These are phyloP conservation scores for Fraxinus nigra DNA, from an alignment of 305 asterid species.

Conservation along the genomic window DNA sequence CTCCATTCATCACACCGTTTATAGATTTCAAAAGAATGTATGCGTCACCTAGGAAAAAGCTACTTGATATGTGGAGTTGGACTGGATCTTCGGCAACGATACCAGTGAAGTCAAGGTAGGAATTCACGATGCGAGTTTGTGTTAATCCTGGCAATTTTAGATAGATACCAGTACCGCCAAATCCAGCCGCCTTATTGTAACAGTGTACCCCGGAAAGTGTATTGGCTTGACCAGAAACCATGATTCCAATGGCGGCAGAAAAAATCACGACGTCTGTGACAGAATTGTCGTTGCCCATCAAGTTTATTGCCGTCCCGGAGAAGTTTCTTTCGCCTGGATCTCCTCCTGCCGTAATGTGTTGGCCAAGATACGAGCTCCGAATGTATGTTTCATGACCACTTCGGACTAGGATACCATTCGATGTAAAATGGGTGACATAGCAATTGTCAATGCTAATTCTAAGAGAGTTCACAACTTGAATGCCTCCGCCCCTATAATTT, in stretches of 20 bases:
- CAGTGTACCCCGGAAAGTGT: slow-evolving; percentile 74
- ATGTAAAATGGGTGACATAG: slow-evolving; percentile 67
- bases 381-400: slow-evolving; percentile 86
- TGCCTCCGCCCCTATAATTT: slow-evolving; percentile 72
- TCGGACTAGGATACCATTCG: slow-evolving; percentile 58
- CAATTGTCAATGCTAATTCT: slow-evolving; percentile 77
- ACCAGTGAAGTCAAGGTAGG: slow-evolving; percentile 77
- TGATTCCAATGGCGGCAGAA: slow-evolving; percentile 63
- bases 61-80: slow-evolving; percentile 60
- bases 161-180: slow-evolving; percentile 83
- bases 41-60: slow-evolving; percentile 79
- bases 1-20: slow-evolving; percentile 60
- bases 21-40: slow-evolving; percentile 52
- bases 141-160: slow-evolving; percentile 61
- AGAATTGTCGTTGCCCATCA: slow-evolving; percentile 69
- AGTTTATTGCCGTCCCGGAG: slow-evolving; percentile 66
- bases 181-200: slow-evolving; percentile 82
- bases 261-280: slow-evolving; percentile 72
- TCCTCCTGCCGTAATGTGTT: slow-evolving; percentile 75
- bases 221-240: slow-evolving; percentile 72
- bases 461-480: slow-evolving; percentile 59
- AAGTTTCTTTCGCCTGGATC: slow-evolving; percentile 55
- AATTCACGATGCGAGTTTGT: slow-evolving; percentile 71
- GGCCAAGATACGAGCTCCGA: slow-evolving; percentile 70
- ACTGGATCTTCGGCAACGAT: slow-evolving; percentile 91